Conservation (phyloP, 78 protist species). For the Pigoraptor vietnamica region DNA sequence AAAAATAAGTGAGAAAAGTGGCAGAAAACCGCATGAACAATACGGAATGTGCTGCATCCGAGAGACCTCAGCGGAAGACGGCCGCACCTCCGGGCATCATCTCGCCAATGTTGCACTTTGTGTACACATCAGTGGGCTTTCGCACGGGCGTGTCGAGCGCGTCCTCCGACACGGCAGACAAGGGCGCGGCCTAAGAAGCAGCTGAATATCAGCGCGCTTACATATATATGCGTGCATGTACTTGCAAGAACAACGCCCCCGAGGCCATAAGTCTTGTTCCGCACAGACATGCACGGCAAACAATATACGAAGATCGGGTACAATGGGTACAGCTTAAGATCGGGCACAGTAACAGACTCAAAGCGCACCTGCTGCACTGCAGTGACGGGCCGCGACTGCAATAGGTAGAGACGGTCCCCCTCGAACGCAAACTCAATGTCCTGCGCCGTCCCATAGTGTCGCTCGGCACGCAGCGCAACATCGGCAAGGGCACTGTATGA, state of each 20-base stretch:
- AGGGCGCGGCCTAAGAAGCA: not conserved
- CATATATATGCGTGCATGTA: no score
- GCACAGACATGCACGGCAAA: no score
- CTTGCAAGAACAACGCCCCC: no score
- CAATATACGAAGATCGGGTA: not conserved
- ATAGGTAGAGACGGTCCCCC: conserved; percentile 58
- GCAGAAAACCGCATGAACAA: not conserved
- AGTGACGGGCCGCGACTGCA: conserved; percentile 52
- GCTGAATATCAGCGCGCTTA: no score
- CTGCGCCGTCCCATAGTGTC: not conserved
- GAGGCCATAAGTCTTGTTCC: no score
- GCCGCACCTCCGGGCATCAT: not conserved
- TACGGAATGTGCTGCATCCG: not conserved
- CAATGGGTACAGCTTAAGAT: not conserved
- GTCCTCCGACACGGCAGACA: not conserved
- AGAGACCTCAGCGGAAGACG: not conserved
- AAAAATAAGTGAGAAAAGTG: no score
- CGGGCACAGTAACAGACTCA: not conserved
- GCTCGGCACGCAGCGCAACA: not conserved
- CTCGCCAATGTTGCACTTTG: not conserved
- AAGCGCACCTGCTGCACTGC: not conserved
- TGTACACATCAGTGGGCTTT: not conserved
- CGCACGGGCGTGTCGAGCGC: not conserved
- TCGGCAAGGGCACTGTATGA: not conserved
- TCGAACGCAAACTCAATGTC: conserved; percentile 84